Percentiles rank a stretch among this genome's conserved stretches.
phyloP scores from a whole-genome alignment of 805 yeast species.

The Saccharomyces jurei region DNA sequence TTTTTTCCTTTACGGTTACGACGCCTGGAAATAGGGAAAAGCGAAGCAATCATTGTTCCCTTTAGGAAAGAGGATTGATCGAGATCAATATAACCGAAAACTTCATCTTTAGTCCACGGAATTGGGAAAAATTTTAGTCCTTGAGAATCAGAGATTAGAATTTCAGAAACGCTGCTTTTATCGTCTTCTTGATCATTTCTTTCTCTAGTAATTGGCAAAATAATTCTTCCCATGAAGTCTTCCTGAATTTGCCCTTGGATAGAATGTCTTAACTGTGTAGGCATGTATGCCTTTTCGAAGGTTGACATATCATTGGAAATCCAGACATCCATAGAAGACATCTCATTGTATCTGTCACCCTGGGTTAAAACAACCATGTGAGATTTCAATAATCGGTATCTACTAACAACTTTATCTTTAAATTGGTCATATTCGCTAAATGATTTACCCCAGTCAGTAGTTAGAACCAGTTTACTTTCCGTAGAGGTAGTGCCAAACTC shows the following conservation, averaged over 20 bases:
- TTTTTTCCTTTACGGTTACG: background rate
- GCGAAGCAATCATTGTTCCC: constrained; percentile 18
- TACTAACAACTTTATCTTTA: constrained; percentile 17
- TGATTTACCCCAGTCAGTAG: constrained; percentile 41
- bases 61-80: constrained; percentile 8
- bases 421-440: constrained; percentile 30
- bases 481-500: background rate
- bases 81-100: constrained; percentile 5
- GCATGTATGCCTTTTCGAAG: constrained; percentile 35
- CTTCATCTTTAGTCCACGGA: constrained; percentile 9
- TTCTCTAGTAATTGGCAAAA: constrained; percentile 9
- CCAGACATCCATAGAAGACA: constrained; percentile 31
- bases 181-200: constrained; percentile 9
- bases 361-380: constrained; percentile 21
- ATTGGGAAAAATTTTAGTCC: constrained; percentile 24
- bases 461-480: constrained; percentile 23
- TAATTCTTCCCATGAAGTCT: constrained; percentile 23
- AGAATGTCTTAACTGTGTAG: constrained; percentile 27
- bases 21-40: background rate
- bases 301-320: constrained; percentile 38
- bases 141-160: constrained; percentile 25
- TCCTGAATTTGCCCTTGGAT: constrained; percentile 24
- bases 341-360: constrained; percentile 25
- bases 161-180: constrained; percentile 6
- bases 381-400: constrained; percentile 15